phyloP scores from a whole-genome alignment of 495 filamentous ascomycete genomes.

The Penicillium malachiteum region DNA sequence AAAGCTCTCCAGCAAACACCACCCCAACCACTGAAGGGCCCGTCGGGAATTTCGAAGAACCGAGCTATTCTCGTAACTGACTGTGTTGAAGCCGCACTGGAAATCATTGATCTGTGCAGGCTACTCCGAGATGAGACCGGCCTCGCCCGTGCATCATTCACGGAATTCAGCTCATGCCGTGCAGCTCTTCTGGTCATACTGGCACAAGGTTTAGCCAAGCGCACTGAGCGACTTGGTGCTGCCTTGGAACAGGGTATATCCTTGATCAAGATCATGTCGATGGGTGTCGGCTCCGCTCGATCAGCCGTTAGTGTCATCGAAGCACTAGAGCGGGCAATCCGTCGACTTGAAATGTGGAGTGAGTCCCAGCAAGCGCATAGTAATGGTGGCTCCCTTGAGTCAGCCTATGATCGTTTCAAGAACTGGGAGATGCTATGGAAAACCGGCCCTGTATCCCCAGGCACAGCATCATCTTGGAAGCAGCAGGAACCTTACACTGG shows the following conservation, averaged over 20 bases:
- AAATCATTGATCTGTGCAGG: conserved; percentile 48
- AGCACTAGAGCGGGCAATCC: conserved; percentile 48
- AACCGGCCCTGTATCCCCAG: conserved; percentile 43
- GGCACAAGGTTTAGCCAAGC: conserved; percentile 48
- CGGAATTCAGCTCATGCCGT: conserved; percentile 52
- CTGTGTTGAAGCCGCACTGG: conserved; percentile 50
- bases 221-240: conserved; percentile 46
- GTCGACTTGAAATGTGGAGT: conserved; percentile 45
- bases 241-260: conserved; percentile 48
- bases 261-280: conserved; percentile 53
- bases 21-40: conserved; percentile 24
- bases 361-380: conserved; percentile 33
- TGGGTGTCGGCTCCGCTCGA: conserved; percentile 49
- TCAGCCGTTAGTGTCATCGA: conserved; percentile 54
- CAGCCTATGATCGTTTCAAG: conserved; percentile 52
- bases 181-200: conserved; percentile 50
- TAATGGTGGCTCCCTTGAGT: conserved; percentile 34
- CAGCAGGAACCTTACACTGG: conserved; percentile 15
- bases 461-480: conserved; percentile 20
- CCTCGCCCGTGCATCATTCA: conserved; percentile 51
- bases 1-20: conserved; percentile 30
- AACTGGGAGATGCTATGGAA: conserved; percentile 56
- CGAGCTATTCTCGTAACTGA: conserved; percentile 46
- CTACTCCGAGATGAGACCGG: conserved; percentile 48
- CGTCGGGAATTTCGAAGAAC: conserved; percentile 39